phyloP scores from a whole-genome alignment of 2,329 filamentous ascomycete species.

The Pezicula neosporulosa region DNA sequence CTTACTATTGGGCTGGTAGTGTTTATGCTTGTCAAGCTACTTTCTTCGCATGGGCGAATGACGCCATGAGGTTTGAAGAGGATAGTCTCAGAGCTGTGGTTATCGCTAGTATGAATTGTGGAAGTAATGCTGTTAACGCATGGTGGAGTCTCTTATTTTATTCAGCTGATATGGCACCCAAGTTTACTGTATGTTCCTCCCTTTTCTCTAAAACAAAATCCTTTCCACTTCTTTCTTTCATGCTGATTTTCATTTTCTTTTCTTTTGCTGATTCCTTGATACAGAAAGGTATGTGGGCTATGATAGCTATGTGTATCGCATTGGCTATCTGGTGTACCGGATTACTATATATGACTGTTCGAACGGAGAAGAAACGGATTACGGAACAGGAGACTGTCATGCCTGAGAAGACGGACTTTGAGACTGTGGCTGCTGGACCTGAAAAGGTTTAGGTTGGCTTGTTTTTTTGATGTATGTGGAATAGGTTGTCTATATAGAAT shows the following conservation, averaged over 20 bases:
- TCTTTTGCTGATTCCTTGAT: neutral
- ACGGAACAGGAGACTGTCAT: neutral
- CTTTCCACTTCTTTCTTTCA: too few species aligned
- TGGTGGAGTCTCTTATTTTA: constrained; percentile 76
- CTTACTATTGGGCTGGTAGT: constrained; percentile 67
- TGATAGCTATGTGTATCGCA: constrained; percentile 61
- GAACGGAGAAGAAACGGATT: constrained; percentile 30
- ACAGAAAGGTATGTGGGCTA: constrained; percentile 68
- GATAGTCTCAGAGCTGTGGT: constrained; percentile 63
- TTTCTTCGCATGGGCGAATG: constrained; percentile 75
- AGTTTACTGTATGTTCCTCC: constrained; percentile 24
- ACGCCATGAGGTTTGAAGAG: constrained; percentile 57
- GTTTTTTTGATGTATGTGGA: too few species aligned
- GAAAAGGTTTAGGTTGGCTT: neutral
- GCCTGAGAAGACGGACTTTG: neutral
- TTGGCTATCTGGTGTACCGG: constrained; percentile 36
- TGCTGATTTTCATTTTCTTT: constrained; percentile 3
- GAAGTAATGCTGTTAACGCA: constrained; percentile 64
- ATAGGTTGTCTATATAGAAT: too few species aligned
- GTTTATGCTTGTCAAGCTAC: constrained; percentile 72
- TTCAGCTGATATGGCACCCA: constrained; percentile 60
- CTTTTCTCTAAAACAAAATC: too few species aligned
- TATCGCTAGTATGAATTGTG: constrained; percentile 69
- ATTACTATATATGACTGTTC: constrained; percentile 27
- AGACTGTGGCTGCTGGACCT: neutral